A percentile compares a stretch with the other conserved stretches of the same genome.
Conservation (phyloP, 2,329 filamentous ascomycete genomes). For the Myriosclerotinia duriaeana region DNA sequence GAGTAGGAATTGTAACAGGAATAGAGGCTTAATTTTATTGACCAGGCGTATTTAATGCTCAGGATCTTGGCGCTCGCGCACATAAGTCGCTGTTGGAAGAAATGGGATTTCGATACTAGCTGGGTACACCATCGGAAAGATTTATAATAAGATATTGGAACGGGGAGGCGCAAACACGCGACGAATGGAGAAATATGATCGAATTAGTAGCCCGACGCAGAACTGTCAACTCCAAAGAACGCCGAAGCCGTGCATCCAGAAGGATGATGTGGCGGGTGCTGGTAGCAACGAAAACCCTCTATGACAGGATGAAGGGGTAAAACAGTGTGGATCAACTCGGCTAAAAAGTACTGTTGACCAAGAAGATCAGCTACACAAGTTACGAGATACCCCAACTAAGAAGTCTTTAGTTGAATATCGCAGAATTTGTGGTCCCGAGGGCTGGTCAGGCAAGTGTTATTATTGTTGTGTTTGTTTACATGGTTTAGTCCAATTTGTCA, state of each 20-base stretch:
- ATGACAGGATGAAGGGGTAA: not conserved
- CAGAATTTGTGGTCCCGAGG: not conserved
- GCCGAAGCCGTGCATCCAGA: not conserved
- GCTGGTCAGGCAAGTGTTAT: not conserved
- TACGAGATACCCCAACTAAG: not conserved
- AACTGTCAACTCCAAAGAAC: not conserved
- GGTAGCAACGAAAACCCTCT: not conserved
- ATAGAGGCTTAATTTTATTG: not conserved
- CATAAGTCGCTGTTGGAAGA: not conserved
- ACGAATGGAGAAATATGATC: not conserved
- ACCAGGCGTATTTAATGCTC: not conserved
- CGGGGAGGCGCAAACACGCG: not conserved
- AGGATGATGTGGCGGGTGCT: not conserved
- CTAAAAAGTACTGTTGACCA: not conserved
- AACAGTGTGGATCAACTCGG: not conserved
- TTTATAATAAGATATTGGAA: not conserved
- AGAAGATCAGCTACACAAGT: not conserved
- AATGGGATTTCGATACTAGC: fast-evolving
- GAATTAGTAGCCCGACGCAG: not conserved
- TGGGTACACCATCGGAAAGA: too few relatives aligned
- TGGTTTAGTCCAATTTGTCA: too few relatives aligned
- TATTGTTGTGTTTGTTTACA: not conserved
- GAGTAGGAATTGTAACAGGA: not conserved
- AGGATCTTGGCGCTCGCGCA: not conserved
- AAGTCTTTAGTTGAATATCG: not conserved